These are phyloP conservation scores for Mollisia scopiformis DNA, from an alignment of 2,329 filamentous ascomycete genomes.

Conservation along the genomic window DNA sequence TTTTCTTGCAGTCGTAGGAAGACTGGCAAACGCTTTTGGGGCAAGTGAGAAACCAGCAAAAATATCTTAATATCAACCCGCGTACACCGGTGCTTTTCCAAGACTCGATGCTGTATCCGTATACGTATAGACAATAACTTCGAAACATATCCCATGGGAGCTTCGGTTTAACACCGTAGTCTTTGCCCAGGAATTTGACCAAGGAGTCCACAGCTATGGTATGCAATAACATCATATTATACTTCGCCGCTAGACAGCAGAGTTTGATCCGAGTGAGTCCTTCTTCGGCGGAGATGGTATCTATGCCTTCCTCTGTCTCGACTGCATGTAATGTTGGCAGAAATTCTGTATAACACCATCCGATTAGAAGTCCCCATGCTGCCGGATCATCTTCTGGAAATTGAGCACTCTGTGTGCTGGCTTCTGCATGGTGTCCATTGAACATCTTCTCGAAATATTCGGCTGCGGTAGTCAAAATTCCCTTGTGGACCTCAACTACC, in stretches of 20 bases:
- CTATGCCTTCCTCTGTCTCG: too few relatives aligned
- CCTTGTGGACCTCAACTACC: conserved; percentile 8
- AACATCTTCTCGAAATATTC: conserved; percentile 16
- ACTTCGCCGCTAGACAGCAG: conserved; percentile 12
- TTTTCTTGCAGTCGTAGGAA: neutral
- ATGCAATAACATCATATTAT: neutral
- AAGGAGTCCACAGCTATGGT: neutral
- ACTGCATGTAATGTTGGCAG: too few relatives aligned
- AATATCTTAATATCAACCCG: neutral
- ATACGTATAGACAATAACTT: neutral
- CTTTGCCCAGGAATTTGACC: neutral
- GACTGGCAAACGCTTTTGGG: neutral
- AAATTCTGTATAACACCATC: too few relatives aligned
- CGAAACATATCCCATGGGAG: neutral
- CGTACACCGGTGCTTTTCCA: neutral
- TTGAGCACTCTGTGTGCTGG: neutral
- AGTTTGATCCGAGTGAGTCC: neutral
- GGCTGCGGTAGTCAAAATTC: conserved; percentile 10
- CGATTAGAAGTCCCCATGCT: neutral
- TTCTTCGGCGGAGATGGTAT: too few relatives aligned
- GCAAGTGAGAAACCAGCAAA: neutral
- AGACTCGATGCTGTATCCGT: neutral
- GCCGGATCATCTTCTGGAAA: neutral
- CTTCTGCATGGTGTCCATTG: neutral
- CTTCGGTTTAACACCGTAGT: neutral